Evolutionary conservation across 129 eudicot species (phyloP).

Genomic region (Deinandra increscens): DNA sequence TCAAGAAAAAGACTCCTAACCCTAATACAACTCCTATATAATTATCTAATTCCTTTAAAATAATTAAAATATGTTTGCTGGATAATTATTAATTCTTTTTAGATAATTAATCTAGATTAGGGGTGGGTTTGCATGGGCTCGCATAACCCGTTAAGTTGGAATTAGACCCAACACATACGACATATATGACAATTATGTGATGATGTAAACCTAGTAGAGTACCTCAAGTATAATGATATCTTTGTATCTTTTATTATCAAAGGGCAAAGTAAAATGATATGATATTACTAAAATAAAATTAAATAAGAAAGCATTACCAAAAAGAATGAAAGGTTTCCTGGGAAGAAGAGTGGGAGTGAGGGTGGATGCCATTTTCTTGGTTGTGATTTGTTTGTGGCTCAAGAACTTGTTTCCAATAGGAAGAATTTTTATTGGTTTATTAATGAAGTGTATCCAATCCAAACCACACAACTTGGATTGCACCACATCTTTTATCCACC

Average conservation of each 20-base stretch:
- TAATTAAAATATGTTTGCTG: no score
- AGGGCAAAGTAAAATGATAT: not conserved
- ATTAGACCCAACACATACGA: no score
- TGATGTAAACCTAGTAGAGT: no score
- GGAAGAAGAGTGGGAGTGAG: constrained; percentile 55
- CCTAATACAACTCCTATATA: no score
- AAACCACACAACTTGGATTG: constrained; percentile 67
- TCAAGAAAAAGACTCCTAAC: no score
- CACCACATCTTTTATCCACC: constrained; percentile 63
- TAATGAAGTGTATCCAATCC: constrained; percentile 20
- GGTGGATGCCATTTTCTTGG: constrained; percentile 60
- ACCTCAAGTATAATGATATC: not conserved
- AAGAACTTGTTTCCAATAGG: not conserved
- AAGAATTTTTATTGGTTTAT: constrained; percentile 20
- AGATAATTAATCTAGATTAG: no score
- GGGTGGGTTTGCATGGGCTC: no score
- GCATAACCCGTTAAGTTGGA: no score
- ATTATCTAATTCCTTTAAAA: no score
- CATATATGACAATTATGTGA: no score
- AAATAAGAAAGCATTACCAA: constrained; percentile 47
- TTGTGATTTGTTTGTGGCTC: constrained; percentile 17
- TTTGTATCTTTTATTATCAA: not conserved
- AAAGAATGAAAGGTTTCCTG: constrained; percentile 38
- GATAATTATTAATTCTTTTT: no score
- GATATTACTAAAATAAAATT: not conserved